Evolutionary conservation across 331 rosid species (phyloP), one percentile per base, ranked within the genome.

Genomic region (Telfairia occidentalis): DNA sequence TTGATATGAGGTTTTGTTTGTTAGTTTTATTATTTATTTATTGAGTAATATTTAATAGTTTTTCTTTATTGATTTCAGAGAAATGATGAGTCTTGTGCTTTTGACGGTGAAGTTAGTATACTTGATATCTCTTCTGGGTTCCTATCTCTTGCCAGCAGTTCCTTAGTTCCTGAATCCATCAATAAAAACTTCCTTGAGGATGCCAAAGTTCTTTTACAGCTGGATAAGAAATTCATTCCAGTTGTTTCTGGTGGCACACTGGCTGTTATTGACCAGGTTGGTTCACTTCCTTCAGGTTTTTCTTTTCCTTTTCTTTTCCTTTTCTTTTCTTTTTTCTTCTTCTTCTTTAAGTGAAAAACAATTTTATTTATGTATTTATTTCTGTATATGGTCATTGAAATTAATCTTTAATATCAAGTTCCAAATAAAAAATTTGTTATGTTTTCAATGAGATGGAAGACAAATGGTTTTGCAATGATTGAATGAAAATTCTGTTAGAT

Each of bases 221-320:
- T 95, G 81, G 98, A 95, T 85, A 88, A 95, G 85, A 95, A 95
- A 81, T 95, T 86, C 85, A 95, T 95, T 81, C 96, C 96, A 53
- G 80, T 95, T 64, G 89, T 87, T 84, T 94, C 90, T n/a, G 90
- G 93, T 71, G 82, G 76, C 79, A 88, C 82, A 75, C 89, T 95
- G 79, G 96, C 96, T 78, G 71, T 87, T 80, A 88, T 95, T 84
- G 98, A 95, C 81, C 98, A 91, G 98, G 98, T 94, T 53, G 46
- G 64, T 60, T 11, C 23, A 61, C 21, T 75, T 46, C 48, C 75
- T 75, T n/a, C 28, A 3, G 46, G 32, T 94, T 52, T 49, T 75
- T 9, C 19, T 43, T n/a, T 77, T 54, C 35, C 73, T 70, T 26
- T 21, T 21, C 26, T 40, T 61, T 32, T 18, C 32, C 5, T 32